A percentile compares a stretch with the other conserved stretches of the same genome.
These are phyloP conservation scores for Bothriochloa decipiens DNA, from an alignment of 176 grass and related monocot species.

Conservation along the genomic window DNA sequence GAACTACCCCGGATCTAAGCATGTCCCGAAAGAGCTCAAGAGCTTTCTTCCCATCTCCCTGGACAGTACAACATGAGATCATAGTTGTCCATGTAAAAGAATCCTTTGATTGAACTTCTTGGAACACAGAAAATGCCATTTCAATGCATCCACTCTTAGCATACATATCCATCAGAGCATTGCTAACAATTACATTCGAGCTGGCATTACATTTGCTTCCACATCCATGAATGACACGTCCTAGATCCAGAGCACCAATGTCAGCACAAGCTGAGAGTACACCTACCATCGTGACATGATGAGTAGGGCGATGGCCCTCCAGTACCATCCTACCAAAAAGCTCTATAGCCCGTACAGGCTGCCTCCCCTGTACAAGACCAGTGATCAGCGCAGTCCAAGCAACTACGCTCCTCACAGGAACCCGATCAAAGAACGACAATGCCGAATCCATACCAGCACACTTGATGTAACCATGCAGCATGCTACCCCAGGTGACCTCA, in stretches of 20 bases:
- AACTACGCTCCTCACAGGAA: conserved; percentile 42
- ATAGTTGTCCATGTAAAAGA: conserved; percentile 74
- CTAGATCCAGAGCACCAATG: conserved; percentile 65
- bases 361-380: conserved; percentile 58
- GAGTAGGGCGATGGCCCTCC: conserved; percentile 51
- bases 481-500: conserved; percentile 61
- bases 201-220: conserved; percentile 47
- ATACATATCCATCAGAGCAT: conserved; percentile 80
- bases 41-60: conserved; percentile 55
- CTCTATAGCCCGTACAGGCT: conserved; percentile 57
- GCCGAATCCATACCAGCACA: conserved; percentile 43
- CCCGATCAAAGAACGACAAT: conserved; percentile 47
- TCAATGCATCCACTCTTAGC: conserved; percentile 61
- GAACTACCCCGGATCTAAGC: conserved; percentile 46
- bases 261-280: conserved; percentile 68
- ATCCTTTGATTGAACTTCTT: conserved; percentile 56
- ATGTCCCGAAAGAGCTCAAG: conserved; percentile 59
- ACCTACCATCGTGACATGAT: conserved; percentile 54
- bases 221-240: conserved; percentile 54
- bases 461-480: conserved; percentile 61
- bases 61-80: conserved; percentile 66
- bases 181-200: conserved; percentile 48
- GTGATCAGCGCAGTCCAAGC: conserved; percentile 68
- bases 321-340: conserved; percentile 59
- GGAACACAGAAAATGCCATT: conserved; percentile 49